Percentiles rank a stretch among this genome's conserved stretches.
phyloP scores from a whole-genome alignment of 2,329 filamentous ascomycete genomes.

The Juglanconis juglandina region DNA sequence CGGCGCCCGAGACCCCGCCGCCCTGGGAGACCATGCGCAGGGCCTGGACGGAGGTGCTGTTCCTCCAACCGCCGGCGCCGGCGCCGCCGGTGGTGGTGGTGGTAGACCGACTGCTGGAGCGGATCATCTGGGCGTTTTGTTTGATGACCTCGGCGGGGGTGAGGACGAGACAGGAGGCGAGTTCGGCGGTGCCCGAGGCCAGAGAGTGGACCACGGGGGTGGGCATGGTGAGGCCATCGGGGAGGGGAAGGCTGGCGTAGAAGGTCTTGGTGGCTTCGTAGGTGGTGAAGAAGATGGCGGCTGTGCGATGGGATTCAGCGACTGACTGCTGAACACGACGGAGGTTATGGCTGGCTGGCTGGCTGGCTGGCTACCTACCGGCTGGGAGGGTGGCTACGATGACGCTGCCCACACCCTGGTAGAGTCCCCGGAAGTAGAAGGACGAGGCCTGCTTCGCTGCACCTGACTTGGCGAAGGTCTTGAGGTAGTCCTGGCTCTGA shows the following conservation, averaged over 20 bases:
- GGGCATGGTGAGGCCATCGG: slow-evolving; percentile 43
- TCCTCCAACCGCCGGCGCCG: slow-evolving; percentile 21
- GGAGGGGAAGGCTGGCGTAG: slow-evolving; percentile 47
- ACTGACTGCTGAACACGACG: not conserved
- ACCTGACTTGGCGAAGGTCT: slow-evolving; percentile 59
- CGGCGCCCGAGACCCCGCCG: slow-evolving; percentile 44
- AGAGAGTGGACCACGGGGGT: slow-evolving; percentile 67
- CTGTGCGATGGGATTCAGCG: slow-evolving; percentile 27
- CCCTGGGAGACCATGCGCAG: slow-evolving; percentile 42
- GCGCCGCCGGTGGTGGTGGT: too few relatives aligned
- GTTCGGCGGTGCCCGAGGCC: slow-evolving; percentile 74
- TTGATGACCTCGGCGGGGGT: slow-evolving; percentile 90
- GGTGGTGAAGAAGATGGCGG: slow-evolving; percentile 84
- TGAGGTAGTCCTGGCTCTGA: slow-evolving; percentile 73
- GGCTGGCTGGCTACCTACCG: slow-evolving; percentile 35
- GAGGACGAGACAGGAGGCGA: slow-evolving; percentile 80
- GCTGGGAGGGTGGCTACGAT: slow-evolving; percentile 86
- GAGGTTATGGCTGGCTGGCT: not conserved
- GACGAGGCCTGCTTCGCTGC: slow-evolving; percentile 51
- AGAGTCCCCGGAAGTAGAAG: slow-evolving; percentile 64
- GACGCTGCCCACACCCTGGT: slow-evolving; percentile 83
- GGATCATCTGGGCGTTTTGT: slow-evolving; percentile 87
- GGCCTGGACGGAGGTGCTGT: slow-evolving; percentile 45
- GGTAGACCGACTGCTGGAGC: slow-evolving; percentile 8
- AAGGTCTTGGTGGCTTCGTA: slow-evolving; percentile 74